Evolutionary conservation across 1,284 basidiomycete species (phyloP).

Genomic region (Rhodotorula sp.): DNA sequence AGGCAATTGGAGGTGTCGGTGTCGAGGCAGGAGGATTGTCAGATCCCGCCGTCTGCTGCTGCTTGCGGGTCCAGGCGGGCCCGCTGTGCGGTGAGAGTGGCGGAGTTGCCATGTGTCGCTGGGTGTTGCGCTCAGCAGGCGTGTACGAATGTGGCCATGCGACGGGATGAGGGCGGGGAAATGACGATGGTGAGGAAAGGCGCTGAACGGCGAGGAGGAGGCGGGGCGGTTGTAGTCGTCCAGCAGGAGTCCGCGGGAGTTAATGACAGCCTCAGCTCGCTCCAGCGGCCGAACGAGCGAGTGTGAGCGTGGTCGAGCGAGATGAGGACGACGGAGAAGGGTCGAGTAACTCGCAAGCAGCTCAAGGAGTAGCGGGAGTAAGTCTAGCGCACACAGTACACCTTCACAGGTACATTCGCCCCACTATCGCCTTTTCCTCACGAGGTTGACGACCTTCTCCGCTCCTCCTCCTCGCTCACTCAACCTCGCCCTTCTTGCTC

Average conservation of each 20-base stretch:
- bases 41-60: no score
- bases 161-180: background rate
- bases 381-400: background rate
- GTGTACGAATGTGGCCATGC: background rate
- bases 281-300: no score
- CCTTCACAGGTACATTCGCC: background rate
- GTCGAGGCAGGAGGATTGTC: no score
- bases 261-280: background rate
- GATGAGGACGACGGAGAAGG: no score
- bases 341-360: no score
- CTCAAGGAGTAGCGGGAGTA: background rate
- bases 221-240: background rate
- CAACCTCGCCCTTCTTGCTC: background rate
- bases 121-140: background rate
- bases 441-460: background rate
- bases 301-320: no score
- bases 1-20: background rate
- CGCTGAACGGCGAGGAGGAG: background rate
- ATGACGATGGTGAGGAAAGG: background rate
- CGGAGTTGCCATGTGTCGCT: background rate
- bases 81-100: slow-evolving; percentile 1
- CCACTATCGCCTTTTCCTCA: no score
- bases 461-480: background rate
- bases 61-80: slow-evolving; percentile 26
- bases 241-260: background rate